phyloP scores from a whole-genome alignment of 176 grass and related monocot genomes.

The Luzula sylvatica region DNA sequence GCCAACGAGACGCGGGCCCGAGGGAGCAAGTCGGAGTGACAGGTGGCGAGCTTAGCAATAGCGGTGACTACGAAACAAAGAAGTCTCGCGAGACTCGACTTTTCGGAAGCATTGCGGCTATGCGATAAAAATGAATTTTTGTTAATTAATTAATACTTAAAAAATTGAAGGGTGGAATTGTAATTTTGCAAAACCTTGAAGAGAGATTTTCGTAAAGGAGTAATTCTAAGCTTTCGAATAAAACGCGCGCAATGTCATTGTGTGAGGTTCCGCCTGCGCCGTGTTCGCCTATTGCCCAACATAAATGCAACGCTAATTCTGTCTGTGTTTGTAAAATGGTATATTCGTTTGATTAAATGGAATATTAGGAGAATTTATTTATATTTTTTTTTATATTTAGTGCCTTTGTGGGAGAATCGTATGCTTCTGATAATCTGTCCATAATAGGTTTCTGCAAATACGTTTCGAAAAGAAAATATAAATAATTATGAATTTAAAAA shows the following conservation, averaged over 20 bases:
- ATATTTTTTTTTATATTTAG: not conserved
- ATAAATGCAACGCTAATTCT: conserved; percentile 86
- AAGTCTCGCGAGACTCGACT: conserved; percentile 66
- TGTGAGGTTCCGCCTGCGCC: conserved; percentile 58
- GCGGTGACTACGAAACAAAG: conserved; percentile 95
- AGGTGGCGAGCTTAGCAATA: conserved; percentile 86
- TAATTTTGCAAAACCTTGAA: conserved; percentile 47
- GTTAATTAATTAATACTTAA: too few species aligned
- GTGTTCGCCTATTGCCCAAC: conserved; percentile 93
- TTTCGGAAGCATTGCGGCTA: conserved; percentile 49
- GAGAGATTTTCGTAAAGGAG: conserved; percentile 87
- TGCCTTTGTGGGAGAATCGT: conserved; percentile 82
- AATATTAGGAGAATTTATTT: too few species aligned
- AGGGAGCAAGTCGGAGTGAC: conserved; percentile 84
- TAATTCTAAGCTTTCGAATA: conserved; percentile 88
- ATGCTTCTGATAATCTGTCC: conserved; percentile 72
- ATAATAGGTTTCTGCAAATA: conserved; percentile 85
- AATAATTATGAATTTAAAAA: conserved; percentile 4
- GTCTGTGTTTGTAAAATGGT: conserved; percentile 34
- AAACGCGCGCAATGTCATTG: conserved; percentile 83
- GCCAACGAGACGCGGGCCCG: conserved; percentile 60
- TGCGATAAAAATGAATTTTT: too few species aligned
- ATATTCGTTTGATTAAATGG: too few species aligned
- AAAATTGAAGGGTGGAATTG: not conserved
- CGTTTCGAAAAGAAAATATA: conserved; percentile 19